phyloP scores from a whole-genome alignment of 2,329 filamentous ascomycete species.

The Pyrenochaeta sp. region DNA sequence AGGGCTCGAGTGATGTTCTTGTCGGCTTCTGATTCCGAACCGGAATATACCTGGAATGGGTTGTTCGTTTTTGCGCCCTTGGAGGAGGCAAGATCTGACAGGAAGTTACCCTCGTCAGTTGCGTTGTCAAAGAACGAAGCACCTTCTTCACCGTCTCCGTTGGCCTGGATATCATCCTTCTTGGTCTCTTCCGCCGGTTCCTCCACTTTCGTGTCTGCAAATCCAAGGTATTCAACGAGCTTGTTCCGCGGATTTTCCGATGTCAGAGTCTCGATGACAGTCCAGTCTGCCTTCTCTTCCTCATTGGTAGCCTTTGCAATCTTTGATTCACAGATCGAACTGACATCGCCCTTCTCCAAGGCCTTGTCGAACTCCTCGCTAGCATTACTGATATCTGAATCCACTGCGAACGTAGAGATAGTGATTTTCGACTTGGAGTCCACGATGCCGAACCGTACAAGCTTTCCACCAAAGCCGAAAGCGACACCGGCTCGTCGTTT shows the following conservation, averaged over 20 bases:
- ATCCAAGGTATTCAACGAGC: slow-evolving; percentile 90
- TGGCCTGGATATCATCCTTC: slow-evolving; percentile 53
- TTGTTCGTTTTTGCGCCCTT: slow-evolving; percentile 94
- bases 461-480: slow-evolving; percentile 94
- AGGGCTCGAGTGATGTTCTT: slow-evolving; percentile 86
- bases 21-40: slow-evolving; percentile 83
- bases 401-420: slow-evolving; percentile 88
- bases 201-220: slow-evolving; percentile 66
- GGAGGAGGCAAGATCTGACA: slow-evolving; percentile 82
- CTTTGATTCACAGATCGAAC: slow-evolving; percentile 79
- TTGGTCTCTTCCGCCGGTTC: slow-evolving; percentile 33
- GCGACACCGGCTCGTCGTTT: slow-evolving; percentile 84
- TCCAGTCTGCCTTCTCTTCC: slow-evolving; percentile 95
- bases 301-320: slow-evolving; percentile 78
- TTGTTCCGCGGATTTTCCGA: slow-evolving; percentile 84
- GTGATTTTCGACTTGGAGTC: slow-evolving; percentile 78
- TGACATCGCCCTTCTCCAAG: slow-evolving; percentile 78
- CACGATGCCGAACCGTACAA: slow-evolving; percentile 76
- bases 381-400: slow-evolving; percentile 81
- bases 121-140: slow-evolving; percentile 83
- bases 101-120: slow-evolving; percentile 77
- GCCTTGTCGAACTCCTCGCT: slow-evolving; percentile 88
- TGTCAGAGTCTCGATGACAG: slow-evolving; percentile 87
- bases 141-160: slow-evolving; percentile 53
- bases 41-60: slow-evolving; percentile 88